Percentiles rank a stretch among this genome's conserved stretches.
These are phyloP conservation scores for Berkeleyomyces basicola DNA, from an alignment of 2,329 filamentous ascomycete species.

Conservation along the genomic window DNA sequence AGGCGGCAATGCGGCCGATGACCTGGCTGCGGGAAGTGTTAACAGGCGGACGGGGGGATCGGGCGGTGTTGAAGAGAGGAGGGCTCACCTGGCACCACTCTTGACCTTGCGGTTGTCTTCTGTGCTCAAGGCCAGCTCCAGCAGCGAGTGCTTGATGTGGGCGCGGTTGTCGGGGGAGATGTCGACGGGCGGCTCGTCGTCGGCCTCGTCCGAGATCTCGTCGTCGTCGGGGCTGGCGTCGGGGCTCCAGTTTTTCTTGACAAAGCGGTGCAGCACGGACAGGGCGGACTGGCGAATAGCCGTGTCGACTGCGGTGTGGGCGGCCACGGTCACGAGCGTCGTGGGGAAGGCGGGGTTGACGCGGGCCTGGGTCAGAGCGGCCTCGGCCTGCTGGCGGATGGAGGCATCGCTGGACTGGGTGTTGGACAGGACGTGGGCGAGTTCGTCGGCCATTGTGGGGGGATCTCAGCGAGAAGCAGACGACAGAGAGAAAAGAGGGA, in stretches of 20 bases:
- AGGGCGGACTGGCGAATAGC: constrained; percentile 72
- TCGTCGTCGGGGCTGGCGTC: constrained; percentile 51
- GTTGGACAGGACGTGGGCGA: constrained; percentile 73
- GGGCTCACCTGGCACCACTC: constrained; percentile 62
- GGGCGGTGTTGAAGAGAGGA: neutral
- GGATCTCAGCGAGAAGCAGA: neutral
- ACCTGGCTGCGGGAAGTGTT: constrained; percentile 33
- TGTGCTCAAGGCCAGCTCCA: constrained; percentile 58
- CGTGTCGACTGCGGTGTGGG: constrained; percentile 54
- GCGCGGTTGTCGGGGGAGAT: constrained; percentile 32
- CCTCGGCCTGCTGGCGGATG: constrained; percentile 72
- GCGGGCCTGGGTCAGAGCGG: constrained; percentile 58
- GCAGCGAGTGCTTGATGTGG: constrained; percentile 53
- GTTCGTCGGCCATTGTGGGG: constrained; percentile 70
- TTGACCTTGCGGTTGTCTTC: constrained; percentile 76
- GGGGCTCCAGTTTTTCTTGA: constrained; percentile 69
- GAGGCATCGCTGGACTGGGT: constrained; percentile 64
- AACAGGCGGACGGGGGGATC: neutral
- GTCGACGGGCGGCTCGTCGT: constrained; percentile 18
- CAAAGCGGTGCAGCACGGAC: constrained; percentile 63
- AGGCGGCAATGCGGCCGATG: constrained; percentile 84
- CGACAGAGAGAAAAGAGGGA: neutral
- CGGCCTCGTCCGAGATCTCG: constrained; percentile 50
- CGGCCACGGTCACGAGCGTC: constrained; percentile 64
- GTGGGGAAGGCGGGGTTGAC: constrained; percentile 56